Conservation (phyloP, 2,329 filamentous ascomycete species). For the Cryphonectria japonica region DNA sequence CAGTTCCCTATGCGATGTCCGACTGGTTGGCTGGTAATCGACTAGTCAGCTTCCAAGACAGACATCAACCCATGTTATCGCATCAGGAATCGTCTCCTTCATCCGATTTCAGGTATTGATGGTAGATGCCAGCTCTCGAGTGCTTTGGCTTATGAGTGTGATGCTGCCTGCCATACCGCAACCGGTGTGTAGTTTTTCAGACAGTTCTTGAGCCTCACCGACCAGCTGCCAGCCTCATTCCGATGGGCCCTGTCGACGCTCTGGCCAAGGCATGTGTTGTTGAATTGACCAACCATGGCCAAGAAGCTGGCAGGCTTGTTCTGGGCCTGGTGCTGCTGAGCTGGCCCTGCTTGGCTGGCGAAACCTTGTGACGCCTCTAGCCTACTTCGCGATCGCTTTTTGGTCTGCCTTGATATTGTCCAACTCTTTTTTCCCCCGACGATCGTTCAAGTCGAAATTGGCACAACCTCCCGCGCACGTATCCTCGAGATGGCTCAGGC, state of each 20-base stretch:
- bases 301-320: constrained; percentile 19
- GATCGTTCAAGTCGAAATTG: constrained; percentile 1
- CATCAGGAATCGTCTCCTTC: background rate
- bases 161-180: background rate
- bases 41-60: background rate
- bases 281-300: constrained; percentile 29
- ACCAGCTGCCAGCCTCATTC: constrained; percentile 19
- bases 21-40: background rate
- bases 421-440: background rate
- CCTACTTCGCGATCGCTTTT: constrained; percentile 2
- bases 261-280: constrained; percentile 20
- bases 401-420: background rate
- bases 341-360: constrained; percentile 14
- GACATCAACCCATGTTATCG: background rate
- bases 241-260: constrained; percentile 22
- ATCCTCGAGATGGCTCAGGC: constrained; percentile 31
- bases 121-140: background rate
- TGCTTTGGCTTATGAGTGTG: background rate
- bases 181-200: constrained; percentile 3
- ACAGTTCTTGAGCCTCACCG: constrained; percentile 26
- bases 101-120: background rate
- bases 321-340: constrained; percentile 22
- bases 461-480: background rate
- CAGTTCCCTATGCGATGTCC: background rate
- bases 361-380: constrained; percentile 10